These are phyloP conservation scores for Penicillium paradoxum DNA, from an alignment of 495 filamentous ascomycete genomes.

Conservation along the genomic window DNA sequence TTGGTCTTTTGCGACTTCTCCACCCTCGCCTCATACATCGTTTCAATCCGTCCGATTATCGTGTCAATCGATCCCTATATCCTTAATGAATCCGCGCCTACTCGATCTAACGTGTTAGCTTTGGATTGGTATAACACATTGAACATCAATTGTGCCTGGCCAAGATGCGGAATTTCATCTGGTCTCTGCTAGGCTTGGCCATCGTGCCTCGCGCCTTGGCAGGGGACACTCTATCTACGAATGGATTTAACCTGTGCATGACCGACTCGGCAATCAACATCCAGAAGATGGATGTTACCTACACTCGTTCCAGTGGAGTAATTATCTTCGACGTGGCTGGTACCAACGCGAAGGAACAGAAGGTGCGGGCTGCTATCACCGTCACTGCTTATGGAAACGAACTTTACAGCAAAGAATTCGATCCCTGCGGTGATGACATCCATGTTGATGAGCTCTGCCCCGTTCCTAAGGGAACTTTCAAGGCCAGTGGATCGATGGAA, in stretches of 20 bases:
- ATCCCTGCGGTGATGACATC: constrained; percentile 67
- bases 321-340: constrained; percentile 83
- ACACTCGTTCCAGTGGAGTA: constrained; percentile 64
- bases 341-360: constrained; percentile 65
- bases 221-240: constrained; percentile 71
- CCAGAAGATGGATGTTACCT: constrained; percentile 69
- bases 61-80: constrained; percentile 5
- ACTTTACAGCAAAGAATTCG: constrained; percentile 74
- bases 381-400: constrained; percentile 84
- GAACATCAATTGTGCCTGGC: neutral
- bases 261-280: constrained; percentile 63
- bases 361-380: constrained; percentile 72
- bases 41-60: constrained; percentile 1
- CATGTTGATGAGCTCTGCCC: constrained; percentile 76
- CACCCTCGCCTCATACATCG: constrained; percentile 1
- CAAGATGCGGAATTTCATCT: constrained; percentile 29
- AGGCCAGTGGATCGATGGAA: constrained; percentile 60
- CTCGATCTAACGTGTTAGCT: neutral
- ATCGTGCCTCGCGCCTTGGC: constrained; percentile 48
- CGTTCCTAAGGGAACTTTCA: constrained; percentile 70
- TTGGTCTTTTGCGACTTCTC: neutral
- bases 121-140: neutral
- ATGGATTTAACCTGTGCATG: constrained; percentile 73
- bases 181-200: constrained; percentile 29
- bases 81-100: neutral